Evolutionary conservation across 441 rosid species (phyloP), one percentile per base, ranked within the genome.

Genomic region (Geranium incanum): DNA sequence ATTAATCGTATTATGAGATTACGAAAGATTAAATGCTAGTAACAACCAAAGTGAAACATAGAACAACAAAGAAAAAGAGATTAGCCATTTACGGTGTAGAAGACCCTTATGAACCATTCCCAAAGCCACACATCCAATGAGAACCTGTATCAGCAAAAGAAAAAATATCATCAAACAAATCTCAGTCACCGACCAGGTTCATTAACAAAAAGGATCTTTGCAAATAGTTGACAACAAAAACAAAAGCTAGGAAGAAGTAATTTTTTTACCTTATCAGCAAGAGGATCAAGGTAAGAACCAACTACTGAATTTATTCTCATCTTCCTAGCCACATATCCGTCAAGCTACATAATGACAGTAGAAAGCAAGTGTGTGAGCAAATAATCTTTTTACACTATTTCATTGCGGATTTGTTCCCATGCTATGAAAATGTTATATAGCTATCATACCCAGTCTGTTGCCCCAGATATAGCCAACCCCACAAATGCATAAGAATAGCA

Each of bases 261-360:
- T 50, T 41, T 5, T 12, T 70, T 73, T 71, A 92, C 98, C 95
- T 94, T 94, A 81, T 94, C 97, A 43, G 97, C 98, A 71, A 94
- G 90, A 70, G 98, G 98, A 79, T 94, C 97, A 74, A 94, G 95
- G 80, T 92, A 92, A 0, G 98, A 92, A 65, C 98, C 98, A 78
- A 94, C 97, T 1, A 94, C 97, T 36, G 98, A 94, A 77, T 90
- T 60, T 69, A 92, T 88, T 70, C 71, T 86, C 97, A 94, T 91
- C 84, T 84, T 92, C 79, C 99, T 86, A 69, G 99, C 97, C 76
- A 88, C 60, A 68, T 86, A 94, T 36, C 99, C 99, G 87, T 94
- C 99, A 72, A 94, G 77, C 97, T 94, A 79, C 71, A 76, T 41
- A 21, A 70, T 12, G 67, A 73, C 82, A 67, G 8, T 16, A 67